Evolutionary conservation across 306 rosid species (phyloP), one percentile per base, ranked within the genome.

Genomic region (Sesbania bispinosa): DNA sequence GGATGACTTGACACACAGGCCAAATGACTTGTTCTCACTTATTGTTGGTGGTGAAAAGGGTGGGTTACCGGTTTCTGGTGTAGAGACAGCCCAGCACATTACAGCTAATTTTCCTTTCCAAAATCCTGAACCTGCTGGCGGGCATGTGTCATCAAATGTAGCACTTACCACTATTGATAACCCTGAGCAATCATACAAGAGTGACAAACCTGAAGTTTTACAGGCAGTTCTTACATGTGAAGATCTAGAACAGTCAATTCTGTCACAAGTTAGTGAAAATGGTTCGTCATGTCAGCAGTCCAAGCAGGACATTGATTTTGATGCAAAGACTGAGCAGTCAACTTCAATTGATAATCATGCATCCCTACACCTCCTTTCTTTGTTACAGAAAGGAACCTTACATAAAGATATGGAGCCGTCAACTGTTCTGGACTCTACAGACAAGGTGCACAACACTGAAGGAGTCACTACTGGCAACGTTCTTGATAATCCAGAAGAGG

Each of bases 211-310:
- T 15, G 85, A 79, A 82, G 78, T 80, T 70, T 81, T 85, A 58
- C 78, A 88, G 13, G 84, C 88, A 16, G 89, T 95, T 79, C 90
- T 95, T 67, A 95, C 97, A 35, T 95, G 99, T 78, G 96, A 91
- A 84, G 96, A 89, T 71, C 90, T 95, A 39, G 99, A 95, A 84
- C 96, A 95, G 77, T 83, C 96, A 10, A 87, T 95, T 62, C 78
- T 95, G 73, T 89, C 87, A n/a, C 95, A 80, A 82, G 81, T 95
- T 71, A 50, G 75, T 32, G 93, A 65, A 21, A 89, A 69, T 71
- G 84, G 74, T 41, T 74, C 82, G 2, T 53, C 81, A 38, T 36
- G 67, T 78, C 81, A 26, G 62, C 88, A 73, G 19, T 68, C 83
- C 43, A 63, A 55, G 61, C 85, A 79, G 80, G 84, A 69, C 57